Evolutionary conservation across 1,284 basidiomycete genomes (phyloP), one percentile per base, ranked within the genome.

Genomic region (Paramarasmius palmivorus): DNA sequence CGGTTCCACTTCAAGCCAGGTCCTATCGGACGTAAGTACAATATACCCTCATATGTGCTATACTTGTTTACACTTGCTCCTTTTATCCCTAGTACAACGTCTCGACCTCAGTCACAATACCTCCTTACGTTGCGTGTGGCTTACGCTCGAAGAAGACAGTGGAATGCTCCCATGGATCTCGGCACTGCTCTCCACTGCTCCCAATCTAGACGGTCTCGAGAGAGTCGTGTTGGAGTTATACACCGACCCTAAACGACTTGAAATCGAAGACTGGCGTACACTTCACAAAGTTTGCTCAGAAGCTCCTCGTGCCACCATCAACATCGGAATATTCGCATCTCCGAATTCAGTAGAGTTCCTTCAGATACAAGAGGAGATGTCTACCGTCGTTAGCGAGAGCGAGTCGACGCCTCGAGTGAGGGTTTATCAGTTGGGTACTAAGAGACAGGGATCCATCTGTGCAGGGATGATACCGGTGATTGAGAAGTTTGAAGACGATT

Each of bases 1-100:
- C 68, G 71, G 56, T 67, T 76, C 38, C 73, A 75, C 57, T 65
- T 75, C 56, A 76, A 76, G 55, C 73, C 73, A 22, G 74, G 72
- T 5, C 60, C 64, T 42, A 72, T 71, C 65, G 64, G 68, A 56
- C 71, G 73, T 74, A 61, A 65, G 66, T 60, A 47, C 34, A n/a
- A n/a, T n/a, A n/a, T n/a, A n/a, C n/a, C n/a, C n/a, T n/a, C n/a
- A n/a, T 7, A 25, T 46, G 41, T 42, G 57, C 29, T 47, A 44
- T 23, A 12, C 26, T 39, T 20, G 14, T 48, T 40, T 38, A 44
- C 48, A 35, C 50, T 54, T 38, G 39, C 50, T 42, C 56, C 49
- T 49, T 23, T 36, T 37, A 47, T 55, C 42, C 29, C 23, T 52
- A 75, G 73, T 73, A 26, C 66, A 64, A 48, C 56, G 67, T 2